Base-by-base conservation (phyloP, 495 filamentous ascomycete genomes). In the Margaritispora aquatica region DNA sequence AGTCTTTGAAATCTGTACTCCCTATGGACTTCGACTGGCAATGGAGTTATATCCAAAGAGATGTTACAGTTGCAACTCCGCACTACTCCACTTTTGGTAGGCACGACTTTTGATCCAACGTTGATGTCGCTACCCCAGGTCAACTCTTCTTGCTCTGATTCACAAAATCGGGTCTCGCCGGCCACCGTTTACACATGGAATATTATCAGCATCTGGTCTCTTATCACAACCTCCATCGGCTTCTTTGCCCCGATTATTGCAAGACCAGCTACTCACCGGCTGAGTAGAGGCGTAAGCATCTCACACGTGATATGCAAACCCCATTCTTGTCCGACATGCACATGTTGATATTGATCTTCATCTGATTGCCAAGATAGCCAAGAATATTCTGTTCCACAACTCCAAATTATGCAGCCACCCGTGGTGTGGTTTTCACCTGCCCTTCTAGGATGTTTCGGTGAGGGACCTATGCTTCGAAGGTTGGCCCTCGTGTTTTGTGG, bases 111-210 rank as follows among this genome's bases (percentile, higher is more conserved):
- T 17, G 17, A 44, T n/a, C 7, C 38, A n/a, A 44, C 17, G 7
- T 44, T n/a, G 38, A 10, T n/a, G 17, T 17, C 38, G 38, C 15
- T 3, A n/a, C 4, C 38, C 17, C 38, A 9, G 19, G 38, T 44
- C 11, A 3, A 3, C 38, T 44, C 19, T n/a, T 8, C 3, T 17
- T n/a, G 38, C 38, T 44, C 38, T 44, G 38, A 15, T 15, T 44
- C 38, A n/a, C 38, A 3, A 44, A 44, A 44, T 59, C 48, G 48
- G 31, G 55, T 23, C 21, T 54, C 31, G 57, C 57, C 57, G 54
- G 31, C 21, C n/a, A 26, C 54, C 54, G 54, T 41, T 56, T 24
- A n/a, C n/a, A n/a, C n/a, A n/a, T n/a, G n/a, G n/a, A n/a, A n/a
- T n/a, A n/a, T n/a, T n/a, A n/a, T n/a, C n/a, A n/a, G n/a, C n/a